Base-by-base conservation (phyloP, 345 rosid species). In the Acer yangbiense region DNA sequence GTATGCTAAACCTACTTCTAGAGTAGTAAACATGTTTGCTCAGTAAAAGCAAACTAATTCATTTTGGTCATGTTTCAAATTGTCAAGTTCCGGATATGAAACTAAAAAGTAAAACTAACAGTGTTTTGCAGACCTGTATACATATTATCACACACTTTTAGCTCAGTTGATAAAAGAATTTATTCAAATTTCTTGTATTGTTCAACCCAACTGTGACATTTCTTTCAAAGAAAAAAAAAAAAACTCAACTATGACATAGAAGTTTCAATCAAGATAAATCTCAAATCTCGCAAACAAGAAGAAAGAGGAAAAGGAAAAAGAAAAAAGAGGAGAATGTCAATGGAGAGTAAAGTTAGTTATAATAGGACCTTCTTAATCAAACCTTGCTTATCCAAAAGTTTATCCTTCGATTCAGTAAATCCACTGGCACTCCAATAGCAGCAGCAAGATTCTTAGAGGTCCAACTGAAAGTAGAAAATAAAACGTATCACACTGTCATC, bases 331-430 rank as follows among this genome's bases (percentile, higher is more conserved):
- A 25, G 17, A 14, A 14, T 54, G 58, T 41, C 43, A 44, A 68
- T 11, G 52, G 8, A 78, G 7, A 41, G 50, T 25, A 75, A 39
- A 41, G 54, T 65, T n/a, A 10, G 70, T 52, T 52, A 71, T 65
- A 65, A 12, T 61, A 50, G 27, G 64, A 39, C 78, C 68, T 61
- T 46, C 27, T 50, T 25, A 63, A 58, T 66, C 21, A 44, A 80
- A 94, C 99, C 97, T 96, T 94, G 92, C 91, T 91, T 81, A 90
- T 88, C 98, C 98, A 96, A 71, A 92, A 94, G 81, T 84, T 88
- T 66, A 92, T 91, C 82, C 92, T 88, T 73, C 97, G 90, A 80
- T 82, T 88, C 64, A 96, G 87, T 72, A 83, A 81, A 65, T 94
- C 98, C 69, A 80, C 82, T 13, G 99, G 96, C 74, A 94, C 79